Percentiles rank a stretch among this genome's conserved stretches.
Conservation (phyloP, 2,329 filamentous ascomycete genomes). For the Colletotrichum sp. region DNA sequence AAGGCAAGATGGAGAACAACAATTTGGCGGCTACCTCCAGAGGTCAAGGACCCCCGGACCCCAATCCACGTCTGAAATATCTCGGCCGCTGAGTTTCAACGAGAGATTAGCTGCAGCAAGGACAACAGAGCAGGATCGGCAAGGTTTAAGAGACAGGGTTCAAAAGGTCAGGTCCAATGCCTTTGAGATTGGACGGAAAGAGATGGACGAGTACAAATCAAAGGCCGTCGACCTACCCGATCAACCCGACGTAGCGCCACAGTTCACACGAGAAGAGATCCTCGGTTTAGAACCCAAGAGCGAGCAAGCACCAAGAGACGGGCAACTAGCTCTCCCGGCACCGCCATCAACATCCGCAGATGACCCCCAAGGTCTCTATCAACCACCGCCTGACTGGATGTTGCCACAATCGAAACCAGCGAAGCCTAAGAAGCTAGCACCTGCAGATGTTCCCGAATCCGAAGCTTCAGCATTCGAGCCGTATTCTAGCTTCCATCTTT, state of each 20-base stretch:
- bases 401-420: background rate
- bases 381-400: constrained; percentile 16
- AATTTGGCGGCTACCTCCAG: constrained; percentile 46
- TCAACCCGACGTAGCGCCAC: constrained; percentile 46
- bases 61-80: constrained; percentile 30
- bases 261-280: constrained; percentile 70
- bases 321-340: background rate
- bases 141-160: constrained; percentile 57
- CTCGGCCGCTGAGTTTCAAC: constrained; percentile 71
- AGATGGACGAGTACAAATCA: constrained; percentile 65
- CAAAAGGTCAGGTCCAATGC: constrained; percentile 57
- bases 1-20: constrained; percentile 30
- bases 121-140: constrained; percentile 54
- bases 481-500: constrained; percentile 85
- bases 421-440: constrained; percentile 26
- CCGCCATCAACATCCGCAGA: background rate
- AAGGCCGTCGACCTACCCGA: constrained; percentile 61
- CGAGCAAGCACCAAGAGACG: background rate
- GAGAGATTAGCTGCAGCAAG: constrained; percentile 81
- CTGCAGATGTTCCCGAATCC: constrained; percentile 43
- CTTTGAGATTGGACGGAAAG: constrained; percentile 61
- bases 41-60: constrained; percentile 43
- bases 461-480: constrained; percentile 77
- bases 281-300: constrained; percentile 38
- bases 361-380: constrained; percentile 10